Evolutionary conservation across 2,329 filamentous ascomycete genomes (phyloP).

Genomic region (Pseudocercospora ulei): DNA sequence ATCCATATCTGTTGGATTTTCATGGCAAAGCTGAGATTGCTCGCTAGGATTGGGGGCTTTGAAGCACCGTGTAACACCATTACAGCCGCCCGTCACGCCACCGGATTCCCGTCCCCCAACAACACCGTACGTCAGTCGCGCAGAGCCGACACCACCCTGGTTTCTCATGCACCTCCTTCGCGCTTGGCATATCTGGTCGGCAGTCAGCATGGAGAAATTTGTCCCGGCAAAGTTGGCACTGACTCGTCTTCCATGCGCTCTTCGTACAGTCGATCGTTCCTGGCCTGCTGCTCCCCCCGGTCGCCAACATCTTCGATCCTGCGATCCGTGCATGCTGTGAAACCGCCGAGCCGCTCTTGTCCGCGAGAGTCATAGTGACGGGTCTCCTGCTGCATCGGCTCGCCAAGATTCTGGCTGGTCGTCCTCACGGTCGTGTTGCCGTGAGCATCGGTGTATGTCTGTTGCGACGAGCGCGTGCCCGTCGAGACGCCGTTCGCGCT

Average conservation of each 20-base stretch:
- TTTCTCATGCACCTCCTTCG: constrained; percentile 29
- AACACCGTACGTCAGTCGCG: not conserved
- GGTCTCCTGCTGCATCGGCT: constrained; percentile 27
- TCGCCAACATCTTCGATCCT: constrained; percentile 30
- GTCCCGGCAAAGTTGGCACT: constrained; percentile 6
- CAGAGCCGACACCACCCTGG: not conserved
- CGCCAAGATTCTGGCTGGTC: constrained; percentile 29
- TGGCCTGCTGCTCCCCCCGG: constrained; percentile 22
- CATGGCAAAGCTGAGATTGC: constrained; percentile 29
- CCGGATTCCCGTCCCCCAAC: not conserved
- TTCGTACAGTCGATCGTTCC: constrained; percentile 25
- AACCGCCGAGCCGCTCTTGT: constrained; percentile 24
- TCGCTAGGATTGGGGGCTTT: constrained; percentile 19
- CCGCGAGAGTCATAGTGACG: constrained; percentile 30
- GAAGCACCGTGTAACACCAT: constrained; percentile 1
- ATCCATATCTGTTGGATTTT: constrained; percentile 37
- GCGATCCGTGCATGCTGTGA: constrained; percentile 6
- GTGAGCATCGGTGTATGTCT: constrained; percentile 24
- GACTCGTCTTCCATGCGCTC: constrained; percentile 30
- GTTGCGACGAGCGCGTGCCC: constrained; percentile 23
- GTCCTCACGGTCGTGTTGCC: constrained; percentile 28
- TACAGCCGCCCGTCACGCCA: constrained; percentile 1
- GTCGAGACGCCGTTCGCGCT: constrained; percentile 22
- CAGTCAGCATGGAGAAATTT: constrained; percentile 11
- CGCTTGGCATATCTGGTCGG: constrained; percentile 28